phyloP scores from a whole-genome alignment of 805 yeast genomes.

The Metschnikowia gruessii region DNA sequence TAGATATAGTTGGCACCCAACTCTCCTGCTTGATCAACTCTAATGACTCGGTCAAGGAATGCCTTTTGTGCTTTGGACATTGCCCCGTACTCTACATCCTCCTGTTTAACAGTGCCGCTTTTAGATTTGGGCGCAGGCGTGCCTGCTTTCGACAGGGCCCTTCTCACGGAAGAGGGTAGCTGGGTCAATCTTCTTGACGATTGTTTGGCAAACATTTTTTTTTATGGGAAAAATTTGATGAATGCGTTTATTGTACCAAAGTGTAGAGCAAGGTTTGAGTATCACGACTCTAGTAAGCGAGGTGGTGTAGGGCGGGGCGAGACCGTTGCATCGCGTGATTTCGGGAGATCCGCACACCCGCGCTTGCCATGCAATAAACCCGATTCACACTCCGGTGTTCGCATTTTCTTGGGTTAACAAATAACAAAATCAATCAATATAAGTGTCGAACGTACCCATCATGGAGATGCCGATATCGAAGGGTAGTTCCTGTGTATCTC shows the following conservation, averaged over 20 bases:
- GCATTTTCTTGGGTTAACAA: neutral
- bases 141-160: conserved; percentile 8
- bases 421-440: neutral
- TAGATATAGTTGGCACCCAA: conserved; percentile 93
- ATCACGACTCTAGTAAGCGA: neutral
- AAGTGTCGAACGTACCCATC: conserved; percentile 39
- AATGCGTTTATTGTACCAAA: neutral
- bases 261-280: neutral
- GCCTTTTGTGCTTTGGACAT: conserved; percentile 60
- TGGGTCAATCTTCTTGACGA: neutral
- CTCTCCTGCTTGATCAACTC: conserved; percentile 99
- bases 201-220: conserved; percentile 3
- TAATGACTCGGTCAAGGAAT: conserved; percentile 65
- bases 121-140: conserved; percentile 1
- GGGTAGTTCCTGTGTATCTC: conserved; percentile 62
- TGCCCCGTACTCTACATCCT: conserved; percentile 32
- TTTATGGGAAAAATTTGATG: neutral
- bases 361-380: neutral
- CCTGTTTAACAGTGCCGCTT: conserved; percentile 1
- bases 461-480: conserved; percentile 45
- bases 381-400: neutral
- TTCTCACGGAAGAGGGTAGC: neutral
- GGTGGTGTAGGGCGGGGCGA: neutral
- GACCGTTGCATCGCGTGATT: conserved; percentile 5
- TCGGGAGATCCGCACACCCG: conserved; percentile 1